Conservation (phyloP, 2,329 filamentous ascomycete species). For the Fusarium humuli region DNA sequence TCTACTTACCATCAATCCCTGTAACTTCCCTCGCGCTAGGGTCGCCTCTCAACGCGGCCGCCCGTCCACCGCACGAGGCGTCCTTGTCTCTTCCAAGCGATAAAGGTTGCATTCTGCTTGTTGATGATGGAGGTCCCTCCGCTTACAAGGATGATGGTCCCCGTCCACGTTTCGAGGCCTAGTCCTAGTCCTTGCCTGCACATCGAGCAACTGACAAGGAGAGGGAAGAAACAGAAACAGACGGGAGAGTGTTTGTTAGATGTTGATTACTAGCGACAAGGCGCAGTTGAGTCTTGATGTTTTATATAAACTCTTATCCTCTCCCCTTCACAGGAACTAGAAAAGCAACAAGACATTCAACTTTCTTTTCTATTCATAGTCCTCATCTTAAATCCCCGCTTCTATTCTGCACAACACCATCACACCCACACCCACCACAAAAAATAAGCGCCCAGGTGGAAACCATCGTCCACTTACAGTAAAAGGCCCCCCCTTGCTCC, state of each 20-base stretch:
- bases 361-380: constrained; percentile 9
- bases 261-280: constrained; percentile 1
- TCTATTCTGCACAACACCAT: constrained; percentile 28
- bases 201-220: constrained; percentile 9
- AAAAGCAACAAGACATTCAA: not conserved
- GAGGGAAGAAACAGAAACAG: constrained; percentile 8
- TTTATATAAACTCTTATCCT: constrained; percentile 40
- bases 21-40: constrained; percentile 28
- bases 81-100: constrained; percentile 23
- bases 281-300: not conserved
- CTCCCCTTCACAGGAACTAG: too few species aligned
- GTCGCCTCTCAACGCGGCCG: constrained; percentile 39
- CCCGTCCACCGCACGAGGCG: constrained; percentile 31
- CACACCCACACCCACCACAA: constrained; percentile 27
- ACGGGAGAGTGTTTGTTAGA: constrained; percentile 3
- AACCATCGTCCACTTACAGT: constrained; percentile 34
- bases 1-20: constrained; percentile 1
- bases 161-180: constrained; percentile 32
- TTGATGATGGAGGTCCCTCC: constrained; percentile 4
- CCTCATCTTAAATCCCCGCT: constrained; percentile 20
- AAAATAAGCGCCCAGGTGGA: constrained; percentile 47
- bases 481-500: constrained; percentile 19
- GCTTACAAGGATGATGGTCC: constrained; percentile 17
- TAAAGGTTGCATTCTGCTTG: not conserved
- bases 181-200: constrained; percentile 1